These are phyloP conservation scores for Neopestalotiopsis clavispora DNA, from an alignment of 2,329 filamentous ascomycete species.

Conservation along the genomic window DNA sequence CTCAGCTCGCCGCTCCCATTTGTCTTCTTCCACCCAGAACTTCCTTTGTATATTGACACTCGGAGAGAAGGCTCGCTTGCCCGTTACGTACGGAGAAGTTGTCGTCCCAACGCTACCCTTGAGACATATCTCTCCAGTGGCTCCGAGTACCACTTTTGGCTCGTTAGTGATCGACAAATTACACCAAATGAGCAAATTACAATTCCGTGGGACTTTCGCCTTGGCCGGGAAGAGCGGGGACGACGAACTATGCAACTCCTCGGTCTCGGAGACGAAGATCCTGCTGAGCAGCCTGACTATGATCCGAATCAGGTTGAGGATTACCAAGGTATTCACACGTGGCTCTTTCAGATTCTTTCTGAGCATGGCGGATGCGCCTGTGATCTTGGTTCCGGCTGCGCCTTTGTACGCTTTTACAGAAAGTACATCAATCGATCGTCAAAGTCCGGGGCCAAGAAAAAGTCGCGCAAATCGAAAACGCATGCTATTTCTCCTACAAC, in stretches of 20 bases:
- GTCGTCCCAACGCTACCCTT: constrained; percentile 84
- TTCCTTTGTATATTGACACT: constrained; percentile 90
- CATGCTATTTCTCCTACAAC: constrained; percentile 65
- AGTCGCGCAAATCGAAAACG: constrained; percentile 61
- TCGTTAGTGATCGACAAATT: constrained; percentile 82
- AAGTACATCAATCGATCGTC: constrained; percentile 56
- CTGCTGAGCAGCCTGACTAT: constrained; percentile 51
- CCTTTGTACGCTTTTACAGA: constrained; percentile 67
- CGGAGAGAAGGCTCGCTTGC: constrained; percentile 83
- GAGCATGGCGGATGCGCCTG: constrained; percentile 84
- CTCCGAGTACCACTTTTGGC: constrained; percentile 89
- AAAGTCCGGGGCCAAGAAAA: constrained; percentile 40
- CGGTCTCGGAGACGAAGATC: constrained; percentile 66
- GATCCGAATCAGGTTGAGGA: constrained; percentile 62
- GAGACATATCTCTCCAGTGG: constrained; percentile 83
- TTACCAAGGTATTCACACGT: constrained; percentile 63
- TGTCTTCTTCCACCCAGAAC: constrained; percentile 84
- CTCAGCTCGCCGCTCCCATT: constrained; percentile 71
- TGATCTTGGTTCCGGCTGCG: constrained; percentile 65
- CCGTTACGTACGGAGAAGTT: constrained; percentile 91
- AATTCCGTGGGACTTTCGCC: constrained; percentile 70
- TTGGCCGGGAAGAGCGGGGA: constrained; percentile 56
- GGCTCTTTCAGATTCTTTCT: constrained; percentile 72
- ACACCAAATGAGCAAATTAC: constrained; percentile 66
- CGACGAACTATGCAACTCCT: constrained; percentile 62